phyloP scores from a whole-genome alignment of 2,329 filamentous ascomycete genomes.

The Talaromyces sp. region DNA sequence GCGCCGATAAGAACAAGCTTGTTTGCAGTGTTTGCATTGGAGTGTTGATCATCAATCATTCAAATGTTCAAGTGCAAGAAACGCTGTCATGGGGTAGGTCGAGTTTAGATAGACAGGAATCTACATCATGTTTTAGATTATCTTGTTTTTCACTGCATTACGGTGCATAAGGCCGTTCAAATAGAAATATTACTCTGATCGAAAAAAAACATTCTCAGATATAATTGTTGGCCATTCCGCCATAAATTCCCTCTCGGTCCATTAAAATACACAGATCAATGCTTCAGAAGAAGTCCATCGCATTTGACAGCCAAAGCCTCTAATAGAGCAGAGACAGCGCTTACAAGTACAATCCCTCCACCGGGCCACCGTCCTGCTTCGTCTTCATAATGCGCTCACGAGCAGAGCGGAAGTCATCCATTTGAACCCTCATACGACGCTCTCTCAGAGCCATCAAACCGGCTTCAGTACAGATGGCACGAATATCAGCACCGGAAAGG shows the following conservation, averaged over 20 bases:
- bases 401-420: conserved; percentile 94
- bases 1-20: conserved; percentile 22
- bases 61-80: background rate
- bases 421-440: conserved; percentile 96
- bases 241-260: conserved; percentile 16
- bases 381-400: conserved; percentile 95
- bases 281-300: conserved; percentile 8
- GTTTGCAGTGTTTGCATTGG: conserved; percentile 32
- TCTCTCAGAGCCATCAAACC: conserved; percentile 92
- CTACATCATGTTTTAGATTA: too few relatives aligned
- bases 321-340: conserved; percentile 14
- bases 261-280: conserved; percentile 32
- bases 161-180: background rate
- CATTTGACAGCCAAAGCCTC: background rate
- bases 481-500: conserved; percentile 94
- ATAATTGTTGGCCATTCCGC: conserved; percentile 15
- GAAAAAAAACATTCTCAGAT: background rate
- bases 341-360: conserved; percentile 96
- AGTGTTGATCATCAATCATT: background rate
- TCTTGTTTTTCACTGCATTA: background rate
- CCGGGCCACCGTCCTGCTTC: conserved; percentile 94
- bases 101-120: too few relatives aligned
- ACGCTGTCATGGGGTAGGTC: too few relatives aligned
- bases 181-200: background rate
- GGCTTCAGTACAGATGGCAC: conserved; percentile 97